These are phyloP conservation scores for Puccinia horiana DNA, from an alignment of 1,284 basidiomycete genomes.

Conservation along the genomic window DNA sequence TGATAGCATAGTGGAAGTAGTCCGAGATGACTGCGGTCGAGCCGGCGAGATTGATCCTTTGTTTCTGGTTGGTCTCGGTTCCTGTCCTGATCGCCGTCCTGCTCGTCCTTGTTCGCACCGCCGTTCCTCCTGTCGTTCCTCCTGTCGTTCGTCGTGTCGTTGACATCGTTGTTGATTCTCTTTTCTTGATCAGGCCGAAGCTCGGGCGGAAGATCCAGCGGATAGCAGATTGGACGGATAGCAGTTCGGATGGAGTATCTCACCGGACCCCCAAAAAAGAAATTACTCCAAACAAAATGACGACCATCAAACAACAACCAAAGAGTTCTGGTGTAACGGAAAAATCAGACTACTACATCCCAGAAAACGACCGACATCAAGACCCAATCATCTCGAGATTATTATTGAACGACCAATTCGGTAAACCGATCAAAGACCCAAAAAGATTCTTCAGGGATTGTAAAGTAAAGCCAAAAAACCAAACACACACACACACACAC, in stretches of 20 bases:
- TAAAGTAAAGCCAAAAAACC: conserved; percentile 1
- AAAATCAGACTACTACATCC: neutral
- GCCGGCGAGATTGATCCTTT: conserved; percentile 85
- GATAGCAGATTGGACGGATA: no score
- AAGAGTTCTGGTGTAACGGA: no score
- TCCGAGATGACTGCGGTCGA: conserved; percentile 94
- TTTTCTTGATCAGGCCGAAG: no score
- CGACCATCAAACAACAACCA: neutral
- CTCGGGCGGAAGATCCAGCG: no score
- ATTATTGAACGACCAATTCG: conserved; percentile 32
- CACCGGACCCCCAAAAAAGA: no score
- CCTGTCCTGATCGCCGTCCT: no score
- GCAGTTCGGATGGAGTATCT: no score
- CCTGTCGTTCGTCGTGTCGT: no score
- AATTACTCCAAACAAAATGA: no score
- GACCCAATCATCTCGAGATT: conserved; percentile 30
- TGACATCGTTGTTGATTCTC: no score
- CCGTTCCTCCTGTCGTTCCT: neutral
- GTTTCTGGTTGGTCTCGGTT: conserved; percentile 57
- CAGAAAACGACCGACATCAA: neutral
- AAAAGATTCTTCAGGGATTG: conserved; percentile 46
- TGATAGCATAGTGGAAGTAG: conserved; percentile 97
- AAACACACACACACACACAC: no score
- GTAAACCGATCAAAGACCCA: conserved; percentile 28
- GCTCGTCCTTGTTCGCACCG: neutral